These are phyloP conservation scores for Pyrenopolyporus hunteri DNA, from an alignment of 495 filamentous ascomycete genomes.

Conservation along the genomic window DNA sequence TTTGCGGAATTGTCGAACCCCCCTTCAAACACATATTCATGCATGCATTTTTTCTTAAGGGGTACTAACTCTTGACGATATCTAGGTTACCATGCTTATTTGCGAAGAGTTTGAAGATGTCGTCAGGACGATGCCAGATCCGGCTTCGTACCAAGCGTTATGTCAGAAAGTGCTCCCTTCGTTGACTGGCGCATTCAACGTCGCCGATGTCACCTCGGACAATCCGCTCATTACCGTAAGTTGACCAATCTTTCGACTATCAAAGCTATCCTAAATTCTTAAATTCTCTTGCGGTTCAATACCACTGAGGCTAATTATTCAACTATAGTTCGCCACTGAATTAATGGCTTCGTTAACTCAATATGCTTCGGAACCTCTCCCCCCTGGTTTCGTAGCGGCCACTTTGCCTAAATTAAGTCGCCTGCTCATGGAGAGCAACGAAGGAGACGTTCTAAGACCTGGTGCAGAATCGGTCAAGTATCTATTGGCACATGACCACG, in stretches of 20 bases:
- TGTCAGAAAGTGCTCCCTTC: slow-evolving; percentile 88
- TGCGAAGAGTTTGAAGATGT: slow-evolving; percentile 91
- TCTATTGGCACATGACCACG: slow-evolving; percentile 83
- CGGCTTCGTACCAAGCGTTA: slow-evolving; percentile 74
- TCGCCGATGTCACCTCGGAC: slow-evolving; percentile 82
- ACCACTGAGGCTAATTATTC: slow-evolving; percentile 12
- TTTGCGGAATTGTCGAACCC: not conserved
- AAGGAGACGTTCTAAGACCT: slow-evolving; percentile 83
- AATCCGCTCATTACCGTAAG: slow-evolving; percentile 75
- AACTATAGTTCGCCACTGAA: slow-evolving; percentile 74
- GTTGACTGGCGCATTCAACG: slow-evolving; percentile 85
- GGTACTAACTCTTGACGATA: slow-evolving; percentile 11
- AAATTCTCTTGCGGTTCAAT: not conserved
- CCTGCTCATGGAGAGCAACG: slow-evolving; percentile 77
- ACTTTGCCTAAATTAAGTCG: slow-evolving; percentile 86
- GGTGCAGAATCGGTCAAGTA: slow-evolving; percentile 86
- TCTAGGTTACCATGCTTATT: slow-evolving; percentile 60
- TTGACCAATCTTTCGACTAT: not conserved
- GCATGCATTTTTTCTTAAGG: not conserved
- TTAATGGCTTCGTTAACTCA: slow-evolving; percentile 81
- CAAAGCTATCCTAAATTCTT: not conserved
- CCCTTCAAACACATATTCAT: not conserved
- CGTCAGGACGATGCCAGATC: slow-evolving; percentile 67
- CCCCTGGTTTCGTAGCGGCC: slow-evolving; percentile 81
- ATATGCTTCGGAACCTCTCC: slow-evolving; percentile 81